These are phyloP conservation scores for Thyridium curvatum DNA, from an alignment of 2,329 filamentous ascomycete genomes.

Conservation along the genomic window DNA sequence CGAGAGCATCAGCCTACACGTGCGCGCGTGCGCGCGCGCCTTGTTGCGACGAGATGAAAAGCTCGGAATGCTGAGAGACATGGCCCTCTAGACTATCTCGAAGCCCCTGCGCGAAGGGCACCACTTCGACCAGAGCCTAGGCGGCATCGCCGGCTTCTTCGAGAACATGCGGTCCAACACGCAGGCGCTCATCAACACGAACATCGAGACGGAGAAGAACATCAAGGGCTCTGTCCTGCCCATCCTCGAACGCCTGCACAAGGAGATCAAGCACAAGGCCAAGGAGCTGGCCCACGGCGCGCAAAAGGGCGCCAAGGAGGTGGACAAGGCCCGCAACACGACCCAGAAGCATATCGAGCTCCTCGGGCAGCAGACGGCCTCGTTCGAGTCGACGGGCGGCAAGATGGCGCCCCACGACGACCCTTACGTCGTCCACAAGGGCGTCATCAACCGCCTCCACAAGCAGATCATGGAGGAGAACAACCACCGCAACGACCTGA, in stretches of 20 bases:
- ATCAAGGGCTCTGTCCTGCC: constrained; percentile 82
- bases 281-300: constrained; percentile 83
- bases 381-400: constrained; percentile 69
- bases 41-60: no score
- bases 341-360: constrained; percentile 97
- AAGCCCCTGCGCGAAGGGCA: constrained; percentile 82
- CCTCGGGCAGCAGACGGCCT: constrained; percentile 77
- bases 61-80: no score
- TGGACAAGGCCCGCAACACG: constrained; percentile 77
- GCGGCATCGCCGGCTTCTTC: constrained; percentile 83
- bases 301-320: constrained; percentile 78
- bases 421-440: constrained; percentile 80
- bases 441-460: constrained; percentile 75
- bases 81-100: constrained; percentile 75
- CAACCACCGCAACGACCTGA: constrained; percentile 86
- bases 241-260: constrained; percentile 82
- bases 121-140: constrained; percentile 88
- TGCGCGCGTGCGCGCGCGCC: no score
- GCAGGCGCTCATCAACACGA: constrained; percentile 81
- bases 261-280: constrained; percentile 93
- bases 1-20: no score
- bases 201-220: constrained; percentile 85
- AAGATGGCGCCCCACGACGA: constrained; percentile 69
- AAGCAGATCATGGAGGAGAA: constrained; percentile 94
- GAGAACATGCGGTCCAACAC: constrained; percentile 93